phyloP scores from a whole-genome alignment of 148 eudicot genomes.

The Camellia lanceoleosa region DNA sequence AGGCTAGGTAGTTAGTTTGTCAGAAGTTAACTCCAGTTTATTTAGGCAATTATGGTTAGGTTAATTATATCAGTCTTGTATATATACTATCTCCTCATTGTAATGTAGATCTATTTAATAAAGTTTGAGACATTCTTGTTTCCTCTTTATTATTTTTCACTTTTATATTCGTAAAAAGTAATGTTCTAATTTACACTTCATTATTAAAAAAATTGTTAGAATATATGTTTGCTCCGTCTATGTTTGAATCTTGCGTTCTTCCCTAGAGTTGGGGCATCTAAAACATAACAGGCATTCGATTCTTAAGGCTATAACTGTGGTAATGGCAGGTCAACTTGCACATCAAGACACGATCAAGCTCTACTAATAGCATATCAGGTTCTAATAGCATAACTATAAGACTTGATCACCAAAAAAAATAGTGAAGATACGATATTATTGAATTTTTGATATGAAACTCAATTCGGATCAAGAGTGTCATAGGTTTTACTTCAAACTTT shows the following conservation, averaged over 20 bases:
- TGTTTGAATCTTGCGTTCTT: not conserved
- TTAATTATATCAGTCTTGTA: too few relatives aligned
- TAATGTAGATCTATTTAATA: too few relatives aligned
- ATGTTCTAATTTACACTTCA: not conserved
- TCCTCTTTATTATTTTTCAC: not conserved
- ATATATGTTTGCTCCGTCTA: not conserved
- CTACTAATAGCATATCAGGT: not conserved
- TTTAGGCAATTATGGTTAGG: too few relatives aligned
- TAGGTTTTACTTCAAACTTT: too few relatives aligned
- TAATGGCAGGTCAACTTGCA: not conserved
- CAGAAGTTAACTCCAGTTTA: not conserved
- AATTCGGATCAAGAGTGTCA: too few relatives aligned
- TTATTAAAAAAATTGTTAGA: too few relatives aligned
- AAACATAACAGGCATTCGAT: not conserved
- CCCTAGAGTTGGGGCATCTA: not conserved
- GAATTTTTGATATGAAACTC: too few relatives aligned
- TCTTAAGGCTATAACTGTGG: too few relatives aligned
- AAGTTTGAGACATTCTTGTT: not conserved
- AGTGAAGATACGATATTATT: too few relatives aligned
- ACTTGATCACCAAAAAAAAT: too few relatives aligned
- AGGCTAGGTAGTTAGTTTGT: not conserved
- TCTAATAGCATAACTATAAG: not conserved
- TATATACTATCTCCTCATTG: not conserved
- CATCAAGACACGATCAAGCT: not conserved
- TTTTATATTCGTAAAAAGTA: too few relatives aligned